These are phyloP conservation scores for Penicillium coprophilum DNA, from an alignment of 495 filamentous ascomycete genomes.

Conservation along the genomic window DNA sequence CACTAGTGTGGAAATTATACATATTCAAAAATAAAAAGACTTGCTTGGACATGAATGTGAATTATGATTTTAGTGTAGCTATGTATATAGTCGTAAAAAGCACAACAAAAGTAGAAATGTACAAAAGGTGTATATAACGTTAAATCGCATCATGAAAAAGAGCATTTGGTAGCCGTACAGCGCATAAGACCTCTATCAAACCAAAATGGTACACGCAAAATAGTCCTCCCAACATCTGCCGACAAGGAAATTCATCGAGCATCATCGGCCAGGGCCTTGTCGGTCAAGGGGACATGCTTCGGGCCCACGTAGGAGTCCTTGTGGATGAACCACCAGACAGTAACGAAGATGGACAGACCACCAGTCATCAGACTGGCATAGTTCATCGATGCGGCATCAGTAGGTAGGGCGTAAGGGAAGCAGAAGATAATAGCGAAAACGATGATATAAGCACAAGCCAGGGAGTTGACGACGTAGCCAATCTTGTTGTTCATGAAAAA, in stretches of 20 bases:
- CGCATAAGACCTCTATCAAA: slow-evolving; percentile 11
- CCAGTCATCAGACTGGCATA: slow-evolving; percentile 67
- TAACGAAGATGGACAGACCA: slow-evolving; percentile 52
- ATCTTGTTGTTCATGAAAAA: slow-evolving; percentile 64
- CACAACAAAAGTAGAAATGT: slow-evolving; percentile 16
- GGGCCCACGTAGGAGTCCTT: slow-evolving; percentile 38
- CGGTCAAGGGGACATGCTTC: slow-evolving; percentile 38
- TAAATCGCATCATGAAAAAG: slow-evolving; percentile 14
- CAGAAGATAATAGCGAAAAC: slow-evolving; percentile 76
- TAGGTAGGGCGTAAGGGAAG: slow-evolving; percentile 66
- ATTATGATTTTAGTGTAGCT: slow-evolving; percentile 14
- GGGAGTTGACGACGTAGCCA: slow-evolving; percentile 59
- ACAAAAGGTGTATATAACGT: slow-evolving; percentile 18
- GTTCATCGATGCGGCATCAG: slow-evolving; percentile 62
- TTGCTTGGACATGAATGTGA: neutral
- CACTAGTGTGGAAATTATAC: neutral
- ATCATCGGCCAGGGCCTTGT: slow-evolving; percentile 32
- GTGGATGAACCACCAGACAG: slow-evolving; percentile 43
- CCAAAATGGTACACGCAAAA: slow-evolving; percentile 19
- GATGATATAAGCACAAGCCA: slow-evolving; percentile 63
- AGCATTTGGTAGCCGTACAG: slow-evolving; percentile 13
- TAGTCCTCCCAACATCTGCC: neutral
- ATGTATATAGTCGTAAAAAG: slow-evolving; percentile 8
- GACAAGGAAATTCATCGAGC: slow-evolving; percentile 21
- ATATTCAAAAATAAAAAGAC: neutral